phyloP scores from a whole-genome alignment of 2,329 filamentous ascomycete species.

The Fusarium armeniacum region DNA sequence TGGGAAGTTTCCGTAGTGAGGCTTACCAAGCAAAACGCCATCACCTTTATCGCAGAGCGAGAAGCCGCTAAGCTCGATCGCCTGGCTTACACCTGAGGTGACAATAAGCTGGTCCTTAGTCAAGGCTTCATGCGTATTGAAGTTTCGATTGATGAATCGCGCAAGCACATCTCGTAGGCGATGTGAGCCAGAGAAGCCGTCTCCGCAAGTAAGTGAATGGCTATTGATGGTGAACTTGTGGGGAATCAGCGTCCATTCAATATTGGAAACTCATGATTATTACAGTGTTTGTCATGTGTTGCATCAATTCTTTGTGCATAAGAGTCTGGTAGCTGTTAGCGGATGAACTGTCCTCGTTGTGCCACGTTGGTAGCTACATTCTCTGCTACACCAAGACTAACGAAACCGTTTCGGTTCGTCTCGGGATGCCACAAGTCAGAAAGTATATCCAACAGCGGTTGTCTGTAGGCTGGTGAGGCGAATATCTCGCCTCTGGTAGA shows the following conservation, averaged over 20 bases:
- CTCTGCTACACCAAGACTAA: constrained; percentile 6
- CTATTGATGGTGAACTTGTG: background rate
- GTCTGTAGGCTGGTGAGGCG: background rate
- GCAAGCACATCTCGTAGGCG: background rate
- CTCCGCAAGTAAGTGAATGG: background rate
- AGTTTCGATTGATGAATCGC: constrained; percentile 1
- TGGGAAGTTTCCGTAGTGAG: background rate
- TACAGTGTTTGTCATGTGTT: background rate
- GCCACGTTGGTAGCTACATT: background rate
- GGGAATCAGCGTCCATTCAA: rapidly evolving
- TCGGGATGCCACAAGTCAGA: background rate
- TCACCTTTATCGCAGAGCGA: background rate
- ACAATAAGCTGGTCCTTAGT: background rate
- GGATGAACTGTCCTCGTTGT: rapidly evolving
- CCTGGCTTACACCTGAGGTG: background rate
- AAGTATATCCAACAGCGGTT: background rate
- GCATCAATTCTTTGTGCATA: constrained; percentile 5
- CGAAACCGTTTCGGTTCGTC: background rate
- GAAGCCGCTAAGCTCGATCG: background rate
- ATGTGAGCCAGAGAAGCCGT: constrained; percentile 7
- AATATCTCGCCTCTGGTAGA: background rate
- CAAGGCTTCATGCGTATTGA: background rate
- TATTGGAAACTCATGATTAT: rapidly evolving
- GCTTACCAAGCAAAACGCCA: background rate
- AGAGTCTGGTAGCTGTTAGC: background rate